Conservation (phyloP, 352 stramenopile genomes). For the Peronospora farinosa region DNA sequence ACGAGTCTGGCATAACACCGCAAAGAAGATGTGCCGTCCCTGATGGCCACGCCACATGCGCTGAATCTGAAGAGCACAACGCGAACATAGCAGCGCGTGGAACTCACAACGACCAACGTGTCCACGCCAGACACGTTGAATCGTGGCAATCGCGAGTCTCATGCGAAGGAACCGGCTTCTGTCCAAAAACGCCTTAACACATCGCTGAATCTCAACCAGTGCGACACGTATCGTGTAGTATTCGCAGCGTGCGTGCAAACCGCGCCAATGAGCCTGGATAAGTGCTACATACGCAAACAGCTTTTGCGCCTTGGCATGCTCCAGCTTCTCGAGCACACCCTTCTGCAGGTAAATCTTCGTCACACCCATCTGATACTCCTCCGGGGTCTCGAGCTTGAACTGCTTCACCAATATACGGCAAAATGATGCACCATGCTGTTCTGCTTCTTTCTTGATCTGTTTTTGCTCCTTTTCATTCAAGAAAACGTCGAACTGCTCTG, state of each 20-base stretch:
- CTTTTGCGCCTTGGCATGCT: conserved; percentile 56
- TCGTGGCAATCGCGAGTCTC: conserved; percentile 15
- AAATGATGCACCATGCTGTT: conserved; percentile 22
- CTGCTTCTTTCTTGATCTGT: conserved; percentile 22
- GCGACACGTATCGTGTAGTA: conserved; percentile 34
- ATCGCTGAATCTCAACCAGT: conserved; percentile 43
- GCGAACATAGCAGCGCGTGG: conserved; percentile 25
- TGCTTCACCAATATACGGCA: conserved; percentile 52
- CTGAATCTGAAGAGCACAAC: conserved; percentile 44
- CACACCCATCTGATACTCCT: conserved; percentile 76
- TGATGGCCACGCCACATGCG: conserved; percentile 35
- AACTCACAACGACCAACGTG: conserved; percentile 35
- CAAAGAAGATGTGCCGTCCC: conserved; percentile 34
- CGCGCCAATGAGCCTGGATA: conserved; percentile 63
- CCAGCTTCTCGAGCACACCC: conserved; percentile 65
- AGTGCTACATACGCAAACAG: conserved; percentile 53
- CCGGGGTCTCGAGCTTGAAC: conserved; percentile 51
- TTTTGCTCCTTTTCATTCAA: conserved; percentile 36
- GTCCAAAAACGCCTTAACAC: conserved; percentile 41
- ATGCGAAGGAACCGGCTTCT: conserved; percentile 31
- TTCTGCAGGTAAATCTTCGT: conserved; percentile 87
- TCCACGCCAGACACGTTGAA: conserved; percentile 42
- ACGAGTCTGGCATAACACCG: conserved; percentile 32
- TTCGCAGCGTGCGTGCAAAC: conserved; percentile 31
- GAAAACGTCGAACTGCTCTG: conserved; percentile 62